phyloP scores from a whole-genome alignment of 2,329 filamentous ascomycete genomes.

The Myriosclerotinia scirpicola region DNA sequence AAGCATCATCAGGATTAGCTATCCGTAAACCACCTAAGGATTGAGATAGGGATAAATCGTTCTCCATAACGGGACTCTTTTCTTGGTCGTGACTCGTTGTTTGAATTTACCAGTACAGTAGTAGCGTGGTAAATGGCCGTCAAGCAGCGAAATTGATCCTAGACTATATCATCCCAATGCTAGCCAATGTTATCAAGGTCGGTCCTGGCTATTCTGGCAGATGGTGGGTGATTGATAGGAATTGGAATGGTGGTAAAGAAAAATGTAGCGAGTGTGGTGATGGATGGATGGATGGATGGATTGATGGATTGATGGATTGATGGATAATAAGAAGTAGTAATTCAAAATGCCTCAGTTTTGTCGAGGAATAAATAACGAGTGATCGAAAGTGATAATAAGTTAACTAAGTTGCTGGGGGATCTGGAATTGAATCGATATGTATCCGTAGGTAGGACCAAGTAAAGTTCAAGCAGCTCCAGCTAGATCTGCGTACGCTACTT shows the following conservation, averaged over 20 bases:
- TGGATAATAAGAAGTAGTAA: not conserved
- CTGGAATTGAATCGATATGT: conserved; percentile 14
- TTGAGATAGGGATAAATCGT: conserved; percentile 88
- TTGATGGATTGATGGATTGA: too few species aligned
- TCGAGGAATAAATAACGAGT: conserved; percentile 4
- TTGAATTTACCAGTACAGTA: not conserved
- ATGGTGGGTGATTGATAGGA: too few species aligned
- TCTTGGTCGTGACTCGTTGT: not conserved
- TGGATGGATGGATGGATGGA: too few species aligned
- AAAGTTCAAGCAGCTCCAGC: too few species aligned
- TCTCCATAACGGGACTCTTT: conserved; percentile 64
- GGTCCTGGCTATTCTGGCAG: conserved; percentile 8
- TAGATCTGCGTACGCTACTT: conserved; percentile 17
- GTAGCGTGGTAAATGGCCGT: conserved; percentile 21
- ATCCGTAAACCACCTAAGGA: conserved; percentile 93
- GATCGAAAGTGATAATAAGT: not conserved
- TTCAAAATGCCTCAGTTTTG: not conserved
- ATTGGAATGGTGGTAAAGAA: too few species aligned
- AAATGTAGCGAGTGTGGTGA: not conserved
- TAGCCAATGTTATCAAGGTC: conserved; percentile 7
- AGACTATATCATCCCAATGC: conserved; percentile 28
- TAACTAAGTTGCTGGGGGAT: not conserved
- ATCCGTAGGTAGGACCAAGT: too few species aligned
- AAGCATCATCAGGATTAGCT: conserved; percentile 75
- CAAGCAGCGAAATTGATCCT: conserved; percentile 24